phyloP scores from a whole-genome alignment of 164 flowering plant genomes.

The Stephania japonica region DNA sequence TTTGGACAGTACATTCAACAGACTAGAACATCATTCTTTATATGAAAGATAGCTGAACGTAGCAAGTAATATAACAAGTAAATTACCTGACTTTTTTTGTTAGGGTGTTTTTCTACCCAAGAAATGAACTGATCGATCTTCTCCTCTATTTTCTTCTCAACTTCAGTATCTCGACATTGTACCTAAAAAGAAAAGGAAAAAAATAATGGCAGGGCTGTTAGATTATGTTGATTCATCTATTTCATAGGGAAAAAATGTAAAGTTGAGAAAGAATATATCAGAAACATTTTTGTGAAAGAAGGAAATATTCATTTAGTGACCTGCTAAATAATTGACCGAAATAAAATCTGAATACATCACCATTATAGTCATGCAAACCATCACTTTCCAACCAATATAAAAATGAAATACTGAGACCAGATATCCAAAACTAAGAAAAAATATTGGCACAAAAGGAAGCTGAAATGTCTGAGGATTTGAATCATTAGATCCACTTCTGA shows the following conservation, averaged over 20 bases:
- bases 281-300: too few relatives aligned
- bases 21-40: not conserved
- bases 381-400: not conserved
- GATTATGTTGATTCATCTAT: not conserved
- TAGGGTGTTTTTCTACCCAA: slow-evolving; percentile 96
- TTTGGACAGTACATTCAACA: not conserved
- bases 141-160: slow-evolving; percentile 92
- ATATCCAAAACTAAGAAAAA: not conserved
- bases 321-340: too few relatives aligned
- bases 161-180: slow-evolving; percentile 86
- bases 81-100: slow-evolving; percentile 93
- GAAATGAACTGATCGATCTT: slow-evolving; percentile 84
- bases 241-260: too few relatives aligned
- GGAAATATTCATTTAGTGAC: not conserved
- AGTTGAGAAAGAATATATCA: too few relatives aligned
- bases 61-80: not conserved
- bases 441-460: not conserved
- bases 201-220: not conserved
- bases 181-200: slow-evolving; percentile 41
- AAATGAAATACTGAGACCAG: not conserved
- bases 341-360: not conserved
- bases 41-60: not conserved
- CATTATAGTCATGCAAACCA: not conserved
- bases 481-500: not conserved
- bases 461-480: not conserved